Evolutionary conservation across 345 rosid species (phyloP), one percentile per base, ranked within the genome.

Genomic region (Combretum micranthum): DNA sequence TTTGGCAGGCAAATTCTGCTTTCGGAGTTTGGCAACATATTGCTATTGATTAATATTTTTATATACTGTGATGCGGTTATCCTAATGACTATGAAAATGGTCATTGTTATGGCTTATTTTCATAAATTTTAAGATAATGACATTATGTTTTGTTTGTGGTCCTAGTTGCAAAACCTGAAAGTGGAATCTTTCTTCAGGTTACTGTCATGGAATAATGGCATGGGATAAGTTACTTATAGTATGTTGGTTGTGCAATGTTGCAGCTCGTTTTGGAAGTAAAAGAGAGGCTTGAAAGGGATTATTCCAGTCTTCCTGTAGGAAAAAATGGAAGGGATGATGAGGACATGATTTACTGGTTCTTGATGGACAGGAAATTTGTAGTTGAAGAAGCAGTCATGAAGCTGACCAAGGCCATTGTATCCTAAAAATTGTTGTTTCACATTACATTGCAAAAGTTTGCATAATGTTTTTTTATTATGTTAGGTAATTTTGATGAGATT

Each of bases 311-410:
- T 17, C 85, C 91, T 0, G 57, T 82, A 16, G 99, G 97, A 13
- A 85, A 75, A 72, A 67, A 86, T 69, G 99, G 96, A 57, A 79
- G 97, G 79, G 90, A 89, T 60, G 99, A 92, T 74, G 97, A 89
- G 61, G 91, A 84, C 21, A 81, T 89, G 96, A 89, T 89, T 46
- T 80, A 84, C 4, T 83, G 99, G 99, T 93, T 81, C 64, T 58
- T 89, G 17, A 82, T 74, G 76, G 97, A 93, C 68, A 71, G 89
- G 56, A 83, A 67, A 48, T 88, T 81, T 69, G 84, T 83, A 0
- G 79, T 80, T 0, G 87, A 88, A 46, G 86, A 82, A 60, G 82
- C 97, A 0, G 57, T 77, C 42, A 32, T 74, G 11, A 88, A 83
- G 74, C 73, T 88, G 66, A 67, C 80, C 65, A 88, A 76, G 71